Evolutionary conservation across 2,329 filamentous ascomycete species (phyloP).

Genomic region (Penicillium sp.): DNA sequence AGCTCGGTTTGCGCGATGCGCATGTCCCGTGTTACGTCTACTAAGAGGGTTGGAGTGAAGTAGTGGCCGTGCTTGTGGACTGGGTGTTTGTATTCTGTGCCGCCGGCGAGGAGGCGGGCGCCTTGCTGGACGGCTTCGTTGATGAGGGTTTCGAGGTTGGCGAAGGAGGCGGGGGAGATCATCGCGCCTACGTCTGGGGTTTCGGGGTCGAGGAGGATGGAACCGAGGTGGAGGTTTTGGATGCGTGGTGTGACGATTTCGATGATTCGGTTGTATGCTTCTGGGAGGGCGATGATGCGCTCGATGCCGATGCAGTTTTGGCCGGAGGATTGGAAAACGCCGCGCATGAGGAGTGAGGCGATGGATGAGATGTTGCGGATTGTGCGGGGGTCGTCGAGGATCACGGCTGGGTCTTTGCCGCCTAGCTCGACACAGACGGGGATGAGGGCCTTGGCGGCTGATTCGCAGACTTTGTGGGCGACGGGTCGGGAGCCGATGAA

Average conservation of each 20-base stretch:
- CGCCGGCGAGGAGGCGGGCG: slow-evolving; percentile 77
- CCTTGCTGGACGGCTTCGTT: slow-evolving; percentile 71
- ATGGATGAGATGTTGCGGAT: slow-evolving; percentile 62
- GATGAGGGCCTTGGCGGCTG: slow-evolving; percentile 79
- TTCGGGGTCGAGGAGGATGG: slow-evolving; percentile 53
- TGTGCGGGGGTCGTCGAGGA: slow-evolving; percentile 72
- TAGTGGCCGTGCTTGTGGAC: slow-evolving; percentile 77
- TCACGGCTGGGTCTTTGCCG: slow-evolving; percentile 87
- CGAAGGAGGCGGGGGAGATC: slow-evolving; percentile 75
- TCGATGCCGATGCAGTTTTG: slow-evolving; percentile 99
- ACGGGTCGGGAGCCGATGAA: slow-evolving; percentile 91
- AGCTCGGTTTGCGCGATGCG: slow-evolving; percentile 83
- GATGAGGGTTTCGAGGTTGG: slow-evolving; percentile 71
- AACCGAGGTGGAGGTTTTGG: slow-evolving; percentile 69
- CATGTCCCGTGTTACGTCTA: slow-evolving; percentile 85
- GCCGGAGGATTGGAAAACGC: slow-evolving; percentile 89
- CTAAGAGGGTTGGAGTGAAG: slow-evolving; percentile 84
- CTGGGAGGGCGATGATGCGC: slow-evolving; percentile 75
- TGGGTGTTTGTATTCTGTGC: slow-evolving; percentile 67
- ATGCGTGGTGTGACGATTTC: slow-evolving; percentile 69
- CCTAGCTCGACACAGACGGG: slow-evolving; percentile 88
- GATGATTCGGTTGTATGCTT: slow-evolving; percentile 71
- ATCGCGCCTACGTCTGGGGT: slow-evolving; percentile 76
- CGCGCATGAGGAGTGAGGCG: slow-evolving; percentile 78
- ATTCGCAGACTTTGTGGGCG: slow-evolving; percentile 81